These are phyloP conservation scores for Diaporthe nobilis DNA, from an alignment of 2,329 filamentous ascomycete species.

Conservation along the genomic window DNA sequence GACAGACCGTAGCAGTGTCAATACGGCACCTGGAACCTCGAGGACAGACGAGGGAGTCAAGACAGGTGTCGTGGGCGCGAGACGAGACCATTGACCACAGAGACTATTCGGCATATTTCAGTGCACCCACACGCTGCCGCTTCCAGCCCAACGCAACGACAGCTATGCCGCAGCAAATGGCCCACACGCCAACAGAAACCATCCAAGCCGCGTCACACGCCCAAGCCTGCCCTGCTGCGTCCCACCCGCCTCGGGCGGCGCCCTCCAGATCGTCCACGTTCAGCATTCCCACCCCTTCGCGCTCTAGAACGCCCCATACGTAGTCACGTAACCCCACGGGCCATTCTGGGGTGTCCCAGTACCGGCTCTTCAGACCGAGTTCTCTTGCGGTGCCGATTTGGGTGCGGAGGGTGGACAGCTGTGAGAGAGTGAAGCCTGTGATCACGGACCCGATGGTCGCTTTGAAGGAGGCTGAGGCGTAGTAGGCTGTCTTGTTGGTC, in stretches of 20 bases:
- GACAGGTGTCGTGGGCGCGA: too few relatives aligned
- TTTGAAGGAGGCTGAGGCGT: slow-evolving; percentile 72
- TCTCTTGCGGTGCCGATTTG: not conserved
- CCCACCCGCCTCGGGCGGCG: slow-evolving; percentile 57
- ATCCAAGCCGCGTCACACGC: not conserved
- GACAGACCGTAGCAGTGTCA: too few relatives aligned
- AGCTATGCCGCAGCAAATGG: not conserved
- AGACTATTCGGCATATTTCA: not conserved
- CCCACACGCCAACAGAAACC: not conserved
- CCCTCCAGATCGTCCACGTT: slow-evolving; percentile 72
- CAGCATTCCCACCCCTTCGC: slow-evolving; percentile 71
- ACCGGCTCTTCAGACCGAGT: slow-evolving; percentile 54
- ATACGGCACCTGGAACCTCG: too few relatives aligned
- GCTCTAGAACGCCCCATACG: slow-evolving; percentile 68
- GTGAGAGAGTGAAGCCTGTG: not conserved
- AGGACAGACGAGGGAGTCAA: not conserved
- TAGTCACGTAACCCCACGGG: slow-evolving; percentile 66
- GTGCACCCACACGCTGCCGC: not conserved
- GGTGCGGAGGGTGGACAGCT: slow-evolving; percentile 13
- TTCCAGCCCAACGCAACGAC: not conserved
- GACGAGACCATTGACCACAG: too few relatives aligned
- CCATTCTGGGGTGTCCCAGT: slow-evolving; percentile 74
- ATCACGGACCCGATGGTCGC: slow-evolving; percentile 41
- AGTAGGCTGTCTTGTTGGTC: slow-evolving; percentile 70
- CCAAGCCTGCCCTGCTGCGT: not conserved